Percentiles rank a stretch among this genome's conserved stretches.
These are phyloP conservation scores for Paraphoma chrysanthemicola DNA, from an alignment of 2,329 filamentous ascomycete genomes.

Conservation along the genomic window DNA sequence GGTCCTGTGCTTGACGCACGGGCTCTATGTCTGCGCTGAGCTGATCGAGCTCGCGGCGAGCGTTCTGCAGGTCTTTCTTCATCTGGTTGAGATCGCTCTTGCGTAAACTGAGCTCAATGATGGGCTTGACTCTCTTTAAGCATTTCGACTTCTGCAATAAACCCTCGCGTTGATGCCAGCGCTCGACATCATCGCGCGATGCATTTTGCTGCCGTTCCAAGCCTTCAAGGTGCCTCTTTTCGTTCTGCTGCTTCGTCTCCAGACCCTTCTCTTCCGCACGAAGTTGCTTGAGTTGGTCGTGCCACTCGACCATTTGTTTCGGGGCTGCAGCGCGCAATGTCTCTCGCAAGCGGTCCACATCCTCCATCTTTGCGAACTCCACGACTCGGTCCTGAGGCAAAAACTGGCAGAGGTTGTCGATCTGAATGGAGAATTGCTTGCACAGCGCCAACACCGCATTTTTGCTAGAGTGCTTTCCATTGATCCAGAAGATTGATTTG, in stretches of 20 bases:
- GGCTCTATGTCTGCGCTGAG: constrained; percentile 71
- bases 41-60: constrained; percentile 63
- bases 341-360: constrained; percentile 80
- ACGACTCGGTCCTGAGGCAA: constrained; percentile 94
- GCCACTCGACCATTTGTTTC: constrained; percentile 79
- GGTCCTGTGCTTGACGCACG: constrained; percentile 70
- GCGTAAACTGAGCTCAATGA: constrained; percentile 69
- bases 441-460: constrained; percentile 73
- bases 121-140: constrained; percentile 69
- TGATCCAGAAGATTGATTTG: constrained; percentile 77
- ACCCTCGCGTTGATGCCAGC: constrained; percentile 75
- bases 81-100: constrained; percentile 57
- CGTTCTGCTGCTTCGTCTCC: constrained; percentile 63
- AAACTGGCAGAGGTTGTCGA: constrained; percentile 98
- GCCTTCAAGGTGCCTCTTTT: constrained; percentile 68
- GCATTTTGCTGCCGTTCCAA: constrained; percentile 76
- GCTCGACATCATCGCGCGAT: constrained; percentile 82
- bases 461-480: constrained; percentile 67
- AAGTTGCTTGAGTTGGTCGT: constrained; percentile 74
- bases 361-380: constrained; percentile 85
- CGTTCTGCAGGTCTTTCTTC: constrained; percentile 63
- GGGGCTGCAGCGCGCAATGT: constrained; percentile 89
- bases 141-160: constrained; percentile 68
- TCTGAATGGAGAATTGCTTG: constrained; percentile 81
- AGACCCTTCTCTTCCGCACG: constrained; percentile 73